Conservation (phyloP, 176 grass and related monocot genomes). For the Pontederia paniculata region DNA sequence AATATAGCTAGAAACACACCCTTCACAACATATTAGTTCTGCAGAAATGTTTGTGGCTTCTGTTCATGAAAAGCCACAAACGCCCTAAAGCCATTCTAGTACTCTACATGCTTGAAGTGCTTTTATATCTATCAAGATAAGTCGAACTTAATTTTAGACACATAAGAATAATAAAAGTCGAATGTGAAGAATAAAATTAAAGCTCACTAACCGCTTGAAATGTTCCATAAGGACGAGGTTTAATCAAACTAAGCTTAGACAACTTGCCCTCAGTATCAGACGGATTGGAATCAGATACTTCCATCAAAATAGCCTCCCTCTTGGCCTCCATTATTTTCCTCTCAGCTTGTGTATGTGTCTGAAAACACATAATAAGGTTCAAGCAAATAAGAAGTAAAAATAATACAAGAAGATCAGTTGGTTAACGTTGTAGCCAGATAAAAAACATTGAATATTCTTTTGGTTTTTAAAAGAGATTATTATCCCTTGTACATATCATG, state of each 20-base stretch:
- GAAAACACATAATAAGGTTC: constrained; percentile 11
- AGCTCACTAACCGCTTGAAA: constrained; percentile 71
- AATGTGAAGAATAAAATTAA: background rate
- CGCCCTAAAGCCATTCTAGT: no score
- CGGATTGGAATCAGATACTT: constrained; percentile 38
- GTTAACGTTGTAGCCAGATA: background rate
- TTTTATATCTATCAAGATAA: no score
- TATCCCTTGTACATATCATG: no score
- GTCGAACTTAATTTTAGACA: no score
- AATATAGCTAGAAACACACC: no score
- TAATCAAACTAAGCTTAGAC: constrained; percentile 48
- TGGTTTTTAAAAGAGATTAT: no score
- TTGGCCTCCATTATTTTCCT: constrained; percentile 84
- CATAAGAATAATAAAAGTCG: no score
- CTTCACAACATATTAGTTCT: no score
- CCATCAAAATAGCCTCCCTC: constrained; percentile 56
- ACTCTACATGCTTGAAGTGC: no score
- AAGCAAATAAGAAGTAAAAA: background rate
- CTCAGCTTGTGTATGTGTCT: constrained; percentile 98
- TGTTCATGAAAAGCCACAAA: no score
- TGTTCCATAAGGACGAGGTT: constrained; percentile 63
- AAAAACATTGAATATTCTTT: background rate
- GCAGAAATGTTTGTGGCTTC: no score
- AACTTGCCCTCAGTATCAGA: constrained; percentile 47
- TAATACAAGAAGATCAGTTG: background rate